Evolutionary conservation across 1,284 basidiomycete species (phyloP).

Genomic region (Ustilago shanxiensis): DNA sequence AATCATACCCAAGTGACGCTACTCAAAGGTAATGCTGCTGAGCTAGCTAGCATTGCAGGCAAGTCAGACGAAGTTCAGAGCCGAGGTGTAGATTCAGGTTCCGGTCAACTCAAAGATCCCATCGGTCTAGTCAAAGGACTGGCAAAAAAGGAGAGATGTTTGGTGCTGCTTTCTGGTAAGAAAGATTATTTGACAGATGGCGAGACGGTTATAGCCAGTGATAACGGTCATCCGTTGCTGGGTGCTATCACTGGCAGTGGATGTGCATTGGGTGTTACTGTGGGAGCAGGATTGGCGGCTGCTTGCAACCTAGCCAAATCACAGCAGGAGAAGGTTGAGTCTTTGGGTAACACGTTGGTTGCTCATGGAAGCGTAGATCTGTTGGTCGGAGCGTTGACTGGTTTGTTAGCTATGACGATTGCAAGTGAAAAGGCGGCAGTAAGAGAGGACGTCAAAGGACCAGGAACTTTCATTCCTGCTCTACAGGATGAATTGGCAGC

Average conservation of each 20-base stretch:
- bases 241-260: slow-evolving; percentile 89
- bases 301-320: slow-evolving; percentile 72
- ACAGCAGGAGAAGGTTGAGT: not conserved
- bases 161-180: slow-evolving; percentile 85
- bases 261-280: slow-evolving; percentile 84
- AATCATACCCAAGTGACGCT: slow-evolving; percentile 87
- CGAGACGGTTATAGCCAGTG: slow-evolving; percentile 76
- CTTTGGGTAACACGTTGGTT: slow-evolving; percentile 47
- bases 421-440: slow-evolving; percentile 84
- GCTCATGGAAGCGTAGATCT: slow-evolving; percentile 39
- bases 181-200: slow-evolving; percentile 91
- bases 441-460: slow-evolving; percentile 80
- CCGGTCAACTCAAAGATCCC: slow-evolving; percentile 82
- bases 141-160: slow-evolving; percentile 82
- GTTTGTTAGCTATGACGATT: slow-evolving; percentile 83
- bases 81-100: slow-evolving; percentile 90
- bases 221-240: slow-evolving; percentile 83
- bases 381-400: slow-evolving; percentile 61
- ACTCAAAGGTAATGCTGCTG: slow-evolving; percentile 95
- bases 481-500: slow-evolving; percentile 81
- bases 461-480: slow-evolving; percentile 87
- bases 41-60: slow-evolving; percentile 83
- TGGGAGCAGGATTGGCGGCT: slow-evolving; percentile 80
- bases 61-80: slow-evolving; percentile 77
- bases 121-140: slow-evolving; percentile 78